A percentile compares a stretch with the other conserved stretches of the same genome.
phyloP scores from a whole-genome alignment of 2,329 filamentous ascomycete species.

The Didymella exigua region DNA sequence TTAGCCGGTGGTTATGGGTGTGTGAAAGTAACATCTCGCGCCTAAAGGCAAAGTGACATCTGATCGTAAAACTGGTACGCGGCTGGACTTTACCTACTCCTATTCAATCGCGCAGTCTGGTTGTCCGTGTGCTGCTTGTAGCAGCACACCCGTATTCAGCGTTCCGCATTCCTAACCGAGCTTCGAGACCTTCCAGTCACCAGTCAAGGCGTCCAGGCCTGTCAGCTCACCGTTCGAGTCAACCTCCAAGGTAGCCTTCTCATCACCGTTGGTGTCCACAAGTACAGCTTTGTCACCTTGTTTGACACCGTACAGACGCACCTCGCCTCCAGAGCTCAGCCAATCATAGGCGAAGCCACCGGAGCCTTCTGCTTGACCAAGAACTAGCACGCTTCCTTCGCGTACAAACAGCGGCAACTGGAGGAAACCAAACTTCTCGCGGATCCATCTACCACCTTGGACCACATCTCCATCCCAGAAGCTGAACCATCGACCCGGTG shows the following conservation, averaged over 20 bases:
- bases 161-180: constrained; percentile 27
- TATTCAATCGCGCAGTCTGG: neutral
- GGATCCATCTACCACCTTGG: constrained; percentile 53
- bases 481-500: constrained; percentile 57
- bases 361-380: constrained; percentile 48
- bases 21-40: neutral
- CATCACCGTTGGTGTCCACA: constrained; percentile 42
- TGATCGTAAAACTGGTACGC: neutral
- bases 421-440: constrained; percentile 49
- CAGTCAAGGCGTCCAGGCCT: constrained; percentile 37
- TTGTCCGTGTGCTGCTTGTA: constrained; percentile 9
- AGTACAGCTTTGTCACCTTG: constrained; percentile 43
- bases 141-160: constrained; percentile 1
- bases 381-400: constrained; percentile 48
- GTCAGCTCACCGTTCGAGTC: constrained; percentile 36
- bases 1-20: constrained; percentile 14
- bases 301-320: constrained; percentile 47
- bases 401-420: constrained; percentile 51
- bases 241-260: constrained; percentile 40
- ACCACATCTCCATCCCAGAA: constrained; percentile 54
- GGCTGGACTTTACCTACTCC: constrained; percentile 1
- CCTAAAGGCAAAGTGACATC: neutral
- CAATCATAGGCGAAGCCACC: constrained; percentile 51
- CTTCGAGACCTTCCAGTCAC: constrained; percentile 45
- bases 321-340: constrained; percentile 46